A percentile compares a stretch with the other conserved stretches of the same genome.
Conservation (phyloP, 177 flowering plant genomes). For the Telopea speciosissima region DNA sequence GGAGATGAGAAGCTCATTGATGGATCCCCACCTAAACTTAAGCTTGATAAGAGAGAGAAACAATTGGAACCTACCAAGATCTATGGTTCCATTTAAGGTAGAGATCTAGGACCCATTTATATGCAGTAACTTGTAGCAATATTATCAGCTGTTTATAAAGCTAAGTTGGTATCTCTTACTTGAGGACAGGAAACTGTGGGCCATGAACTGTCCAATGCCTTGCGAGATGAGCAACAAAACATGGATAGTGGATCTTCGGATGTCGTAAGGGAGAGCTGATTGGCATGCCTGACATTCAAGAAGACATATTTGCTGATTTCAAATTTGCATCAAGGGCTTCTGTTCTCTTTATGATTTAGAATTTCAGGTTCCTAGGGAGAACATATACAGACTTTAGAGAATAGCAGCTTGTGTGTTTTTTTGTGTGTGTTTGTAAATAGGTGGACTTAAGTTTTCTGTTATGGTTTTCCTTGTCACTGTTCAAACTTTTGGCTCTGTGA, state of each 20-base stretch:
- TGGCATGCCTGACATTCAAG: background rate
- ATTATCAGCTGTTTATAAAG: background rate
- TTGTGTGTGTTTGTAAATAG: too few species aligned
- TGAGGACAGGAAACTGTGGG: background rate
- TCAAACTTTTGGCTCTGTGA: too few species aligned
- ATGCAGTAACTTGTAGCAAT: background rate
- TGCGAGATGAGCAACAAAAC: background rate
- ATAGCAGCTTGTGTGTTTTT: too few species aligned
- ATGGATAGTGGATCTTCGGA: background rate
- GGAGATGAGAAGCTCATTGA: background rate
- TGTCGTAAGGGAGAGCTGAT: background rate
- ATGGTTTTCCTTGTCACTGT: too few species aligned
- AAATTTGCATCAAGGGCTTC: too few species aligned
- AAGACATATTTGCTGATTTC: background rate
- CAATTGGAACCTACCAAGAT: background rate
- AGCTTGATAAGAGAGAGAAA: background rate
- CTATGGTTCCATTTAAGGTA: background rate
- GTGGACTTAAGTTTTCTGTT: too few species aligned
- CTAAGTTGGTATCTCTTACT: background rate
- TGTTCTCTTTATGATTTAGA: too few species aligned
- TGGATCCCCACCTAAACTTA: background rate
- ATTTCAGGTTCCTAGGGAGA: too few species aligned
- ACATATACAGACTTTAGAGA: too few species aligned
- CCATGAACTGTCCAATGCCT: background rate
- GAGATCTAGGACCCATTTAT: background rate